Conservation (phyloP, 2,329 filamentous ascomycete species). For the Neoarthrinium moseri region DNA sequence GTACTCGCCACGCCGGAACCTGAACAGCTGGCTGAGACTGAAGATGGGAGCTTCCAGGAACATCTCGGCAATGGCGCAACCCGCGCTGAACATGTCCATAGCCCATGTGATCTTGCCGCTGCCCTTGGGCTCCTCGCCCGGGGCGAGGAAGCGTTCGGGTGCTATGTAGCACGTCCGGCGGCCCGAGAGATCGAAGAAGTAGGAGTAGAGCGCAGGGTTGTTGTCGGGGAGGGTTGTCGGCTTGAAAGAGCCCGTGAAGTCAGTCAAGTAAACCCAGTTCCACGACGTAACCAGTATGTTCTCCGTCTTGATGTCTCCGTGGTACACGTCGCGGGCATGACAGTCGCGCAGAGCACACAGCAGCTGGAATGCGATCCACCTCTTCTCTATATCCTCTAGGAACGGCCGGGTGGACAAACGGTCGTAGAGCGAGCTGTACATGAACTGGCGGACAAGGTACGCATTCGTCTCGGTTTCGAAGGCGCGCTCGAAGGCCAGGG, state of each 20-base stretch:
- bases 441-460: conserved; percentile 89
- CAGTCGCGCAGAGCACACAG: conserved; percentile 91
- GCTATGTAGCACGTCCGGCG: conserved; percentile 92
- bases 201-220: conserved; percentile 95
- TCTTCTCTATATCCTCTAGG: conserved; percentile 96
- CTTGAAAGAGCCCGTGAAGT: conserved; percentile 95
- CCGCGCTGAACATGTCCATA: conserved; percentile 98
- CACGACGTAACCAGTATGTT: conserved; percentile 96
- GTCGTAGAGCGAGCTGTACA: conserved; percentile 96
- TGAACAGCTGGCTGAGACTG: conserved; percentile 92
- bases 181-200: conserved; percentile 93
- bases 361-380: conserved; percentile 96
- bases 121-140: conserved; percentile 63
- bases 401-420: conserved; percentile 95
- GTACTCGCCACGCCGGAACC: conserved; percentile 89
- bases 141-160: conserved; percentile 82
- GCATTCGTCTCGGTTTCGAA: conserved; percentile 90
- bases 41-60: conserved; percentile 97
- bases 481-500: conserved; percentile 83
- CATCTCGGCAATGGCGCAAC: conserved; percentile 94
- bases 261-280: conserved; percentile 99
- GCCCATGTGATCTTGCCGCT: conserved; percentile 73
- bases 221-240: conserved; percentile 91
- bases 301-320: conserved; percentile 98
- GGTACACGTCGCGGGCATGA: conserved; percentile 84